Evolutionary conservation across 352 stramenopile species (phyloP).

Genomic region (Phytopythium ostracodes): DNA sequence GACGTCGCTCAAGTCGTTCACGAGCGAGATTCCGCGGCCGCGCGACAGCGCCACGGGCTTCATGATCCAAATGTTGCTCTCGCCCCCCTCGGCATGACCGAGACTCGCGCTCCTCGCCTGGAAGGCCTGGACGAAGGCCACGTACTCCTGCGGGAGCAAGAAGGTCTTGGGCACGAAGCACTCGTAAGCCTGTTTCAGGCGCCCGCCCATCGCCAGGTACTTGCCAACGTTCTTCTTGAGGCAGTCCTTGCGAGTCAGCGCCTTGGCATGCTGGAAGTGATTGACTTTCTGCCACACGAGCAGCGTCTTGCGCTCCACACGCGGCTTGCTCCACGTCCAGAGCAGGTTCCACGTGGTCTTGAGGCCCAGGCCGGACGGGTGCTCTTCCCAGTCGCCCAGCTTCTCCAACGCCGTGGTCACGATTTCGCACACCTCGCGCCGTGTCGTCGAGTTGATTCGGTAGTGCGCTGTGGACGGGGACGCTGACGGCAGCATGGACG

Average conservation of each 20-base stretch:
- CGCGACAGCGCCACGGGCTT: constrained; percentile 91
- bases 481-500: constrained; percentile 26
- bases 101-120: constrained; percentile 39
- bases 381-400: constrained; percentile 63
- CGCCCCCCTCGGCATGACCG: constrained; percentile 3
- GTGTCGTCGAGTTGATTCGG: constrained; percentile 73
- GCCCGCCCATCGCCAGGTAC: constrained; percentile 42
- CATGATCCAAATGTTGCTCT: constrained; percentile 93
- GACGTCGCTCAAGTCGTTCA: constrained; percentile 86
- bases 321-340: constrained; percentile 89
- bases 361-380: constrained; percentile 71
- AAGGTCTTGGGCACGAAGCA: constrained; percentile 90
- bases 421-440: constrained; percentile 82
- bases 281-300: constrained; percentile 94
- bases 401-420: constrained; percentile 62
- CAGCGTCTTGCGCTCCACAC: constrained; percentile 76
- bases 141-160: constrained; percentile 91
- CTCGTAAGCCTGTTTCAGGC: constrained; percentile 71
- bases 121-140: constrained; percentile 86
- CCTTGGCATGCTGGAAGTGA: constrained; percentile 89
- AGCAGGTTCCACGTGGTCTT: constrained; percentile 91
- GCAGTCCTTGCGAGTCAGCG: constrained; percentile 93
- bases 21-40: constrained; percentile 90
- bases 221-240: constrained; percentile 87
- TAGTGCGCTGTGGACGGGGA: constrained; percentile 62